A percentile compares a stretch with the other conserved stretches of the same genome.
phyloP scores from a whole-genome alignment of 257 asterid species.

The Cordia subcordata region DNA sequence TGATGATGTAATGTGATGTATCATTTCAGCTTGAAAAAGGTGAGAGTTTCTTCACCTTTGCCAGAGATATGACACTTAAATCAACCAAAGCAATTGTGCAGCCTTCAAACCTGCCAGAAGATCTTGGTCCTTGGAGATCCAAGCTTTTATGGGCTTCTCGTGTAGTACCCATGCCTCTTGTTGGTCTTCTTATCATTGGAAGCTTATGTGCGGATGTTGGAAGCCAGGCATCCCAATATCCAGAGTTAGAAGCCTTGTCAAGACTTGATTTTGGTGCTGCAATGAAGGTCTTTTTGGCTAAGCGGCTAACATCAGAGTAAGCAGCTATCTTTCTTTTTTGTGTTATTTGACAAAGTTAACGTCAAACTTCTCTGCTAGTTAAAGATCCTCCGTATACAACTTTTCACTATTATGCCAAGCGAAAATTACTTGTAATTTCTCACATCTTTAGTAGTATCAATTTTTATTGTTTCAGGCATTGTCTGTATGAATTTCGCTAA shows the following conservation, averaged over 20 bases:
- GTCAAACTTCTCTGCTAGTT: too few relatives aligned
- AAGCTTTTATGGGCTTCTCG: constrained; percentile 91
- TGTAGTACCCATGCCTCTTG: constrained; percentile 93
- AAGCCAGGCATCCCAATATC: constrained; percentile 56
- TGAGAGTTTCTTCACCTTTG: constrained; percentile 92
- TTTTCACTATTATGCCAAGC: too few relatives aligned
- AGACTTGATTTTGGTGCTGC: constrained; percentile 96
- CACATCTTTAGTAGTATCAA: too few relatives aligned
- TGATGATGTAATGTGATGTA: constrained; percentile 3
- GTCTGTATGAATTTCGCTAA: too few relatives aligned
- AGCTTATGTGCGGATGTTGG: constrained; percentile 74
- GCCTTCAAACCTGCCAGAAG: constrained; percentile 54
- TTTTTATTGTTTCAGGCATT: too few relatives aligned
- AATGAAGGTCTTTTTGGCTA: constrained; percentile 90
- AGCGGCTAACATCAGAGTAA: constrained; percentile 91
- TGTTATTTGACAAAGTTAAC: too few relatives aligned
- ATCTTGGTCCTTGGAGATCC: constrained; percentile 91
- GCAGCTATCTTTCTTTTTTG: too few relatives aligned
- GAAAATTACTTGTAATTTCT: too few relatives aligned
- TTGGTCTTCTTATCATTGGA: constrained; percentile 85
- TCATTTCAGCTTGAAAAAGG: constrained; percentile 88
- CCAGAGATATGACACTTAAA: constrained; percentile 85
- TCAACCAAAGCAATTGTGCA: constrained; percentile 82
- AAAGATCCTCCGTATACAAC: too few relatives aligned
- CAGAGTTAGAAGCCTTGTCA: constrained; percentile 85